Conservation (phyloP, 2,329 filamentous ascomycete species). For the Penicillium paneum region DNA sequence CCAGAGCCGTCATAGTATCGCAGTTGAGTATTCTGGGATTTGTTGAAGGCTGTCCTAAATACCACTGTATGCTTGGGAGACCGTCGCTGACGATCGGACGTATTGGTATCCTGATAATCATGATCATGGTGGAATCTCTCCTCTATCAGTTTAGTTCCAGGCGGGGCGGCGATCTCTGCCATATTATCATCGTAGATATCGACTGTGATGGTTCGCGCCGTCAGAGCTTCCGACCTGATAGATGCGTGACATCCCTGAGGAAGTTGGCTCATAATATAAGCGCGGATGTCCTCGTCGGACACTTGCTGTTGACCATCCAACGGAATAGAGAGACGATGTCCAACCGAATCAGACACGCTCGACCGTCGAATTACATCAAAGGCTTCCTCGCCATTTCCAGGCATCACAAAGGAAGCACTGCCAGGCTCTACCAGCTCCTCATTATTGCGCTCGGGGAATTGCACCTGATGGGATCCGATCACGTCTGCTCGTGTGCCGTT, state of each 20-base stretch:
- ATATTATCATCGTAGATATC: constrained; percentile 45
- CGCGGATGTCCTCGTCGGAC: constrained; percentile 46
- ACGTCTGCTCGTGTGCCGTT: constrained; percentile 47
- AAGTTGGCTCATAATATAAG: constrained; percentile 48
- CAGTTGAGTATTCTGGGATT: constrained; percentile 37
- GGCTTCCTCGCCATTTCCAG: constrained; percentile 35
- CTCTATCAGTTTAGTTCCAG: constrained; percentile 46
- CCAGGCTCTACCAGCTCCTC: constrained; percentile 50
- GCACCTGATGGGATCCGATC: constrained; percentile 41
- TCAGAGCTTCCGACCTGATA: constrained; percentile 43
- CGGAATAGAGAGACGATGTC: constrained; percentile 32
- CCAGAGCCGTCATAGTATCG: constrained; percentile 19
- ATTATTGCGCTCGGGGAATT: constrained; percentile 34
- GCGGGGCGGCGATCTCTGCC: constrained; percentile 44
- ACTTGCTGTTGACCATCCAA: constrained; percentile 38
- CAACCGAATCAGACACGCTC: constrained; percentile 22
- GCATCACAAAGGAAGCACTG: constrained; percentile 50
- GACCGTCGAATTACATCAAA: constrained; percentile 40
- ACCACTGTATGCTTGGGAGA: constrained; percentile 45
- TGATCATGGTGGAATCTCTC: constrained; percentile 52
- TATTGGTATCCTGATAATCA: constrained; percentile 32
- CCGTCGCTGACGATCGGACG: constrained; percentile 38
- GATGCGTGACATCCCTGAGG: constrained; percentile 43
- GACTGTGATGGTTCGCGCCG: constrained; percentile 47
- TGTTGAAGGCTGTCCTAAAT: constrained; percentile 46